Conservation (phyloP, 2,329 filamentous ascomycete genomes). For the Colletotrichum sp. region DNA sequence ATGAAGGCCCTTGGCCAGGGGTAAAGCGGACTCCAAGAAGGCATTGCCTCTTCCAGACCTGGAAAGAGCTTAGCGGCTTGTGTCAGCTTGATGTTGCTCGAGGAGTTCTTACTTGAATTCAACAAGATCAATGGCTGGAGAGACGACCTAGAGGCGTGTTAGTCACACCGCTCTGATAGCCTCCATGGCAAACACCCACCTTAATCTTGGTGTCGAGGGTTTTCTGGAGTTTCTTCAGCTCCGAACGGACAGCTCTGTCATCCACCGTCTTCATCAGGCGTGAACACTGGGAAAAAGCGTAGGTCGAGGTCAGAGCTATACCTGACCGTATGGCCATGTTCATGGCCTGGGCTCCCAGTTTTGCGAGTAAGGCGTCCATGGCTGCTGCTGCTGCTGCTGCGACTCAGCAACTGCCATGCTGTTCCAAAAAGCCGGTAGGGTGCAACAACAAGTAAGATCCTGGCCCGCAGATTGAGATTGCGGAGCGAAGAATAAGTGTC, state of each 20-base stretch:
- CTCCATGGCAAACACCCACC: slow-evolving; percentile 44
- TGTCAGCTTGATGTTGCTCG: background rate
- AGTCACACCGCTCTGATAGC: background rate
- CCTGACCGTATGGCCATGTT: slow-evolving; percentile 92
- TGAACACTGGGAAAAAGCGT: slow-evolving; percentile 83
- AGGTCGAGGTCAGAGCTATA: slow-evolving; percentile 82
- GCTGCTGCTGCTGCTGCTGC: background rate
- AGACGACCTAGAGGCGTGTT: slow-evolving; percentile 68
- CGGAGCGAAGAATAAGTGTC: background rate
- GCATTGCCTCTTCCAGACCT: slow-evolving; percentile 60
- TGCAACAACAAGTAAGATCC: background rate
- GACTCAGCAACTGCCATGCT: slow-evolving; percentile 4
- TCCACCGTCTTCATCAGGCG: slow-evolving; percentile 80
- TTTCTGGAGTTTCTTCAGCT: slow-evolving; percentile 74
- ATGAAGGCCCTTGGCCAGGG: slow-evolving; percentile 81
- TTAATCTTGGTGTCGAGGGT: slow-evolving; percentile 86
- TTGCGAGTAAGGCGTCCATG: slow-evolving; percentile 73
- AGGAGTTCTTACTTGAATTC: slow-evolving; percentile 73
- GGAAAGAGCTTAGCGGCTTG: slow-evolving; percentile 26
- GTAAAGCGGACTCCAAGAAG: slow-evolving; percentile 80
- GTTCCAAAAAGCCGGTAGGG: background rate
- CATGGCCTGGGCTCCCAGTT: slow-evolving; percentile 73
- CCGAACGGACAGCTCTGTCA: slow-evolving; percentile 68
- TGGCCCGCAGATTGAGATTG: background rate
- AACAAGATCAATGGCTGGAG: slow-evolving; percentile 89